Conservation (phyloP, 1,139 yeast genomes). For the Sugiyamaella sp. region DNA sequence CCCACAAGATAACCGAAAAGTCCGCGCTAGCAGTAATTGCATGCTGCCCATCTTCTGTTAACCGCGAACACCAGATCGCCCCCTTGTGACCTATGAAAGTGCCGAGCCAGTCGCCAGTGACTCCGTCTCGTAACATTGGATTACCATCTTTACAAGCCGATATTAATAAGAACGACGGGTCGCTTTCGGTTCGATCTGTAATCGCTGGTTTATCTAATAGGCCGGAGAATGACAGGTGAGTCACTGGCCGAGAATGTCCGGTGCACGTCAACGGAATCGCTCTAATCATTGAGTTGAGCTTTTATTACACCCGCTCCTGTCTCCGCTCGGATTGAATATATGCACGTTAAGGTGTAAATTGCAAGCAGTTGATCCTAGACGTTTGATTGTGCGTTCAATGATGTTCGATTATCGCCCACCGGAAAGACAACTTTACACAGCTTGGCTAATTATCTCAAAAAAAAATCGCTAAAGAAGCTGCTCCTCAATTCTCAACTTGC, state of each 20-base stretch:
- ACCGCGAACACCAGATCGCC: conserved; percentile 44
- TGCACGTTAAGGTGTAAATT: neutral
- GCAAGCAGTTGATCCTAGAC: neutral
- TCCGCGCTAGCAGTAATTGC: conserved; percentile 46
- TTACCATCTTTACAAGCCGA: conserved; percentile 47
- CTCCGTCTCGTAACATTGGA: conserved; percentile 46
- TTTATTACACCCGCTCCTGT: neutral
- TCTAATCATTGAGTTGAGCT: conserved; percentile 28
- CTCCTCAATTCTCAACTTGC: too few relatives aligned
- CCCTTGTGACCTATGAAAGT: conserved; percentile 47
- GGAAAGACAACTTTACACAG: too few relatives aligned
- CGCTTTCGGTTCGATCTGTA: conserved; percentile 4
- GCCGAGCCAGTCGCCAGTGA: conserved; percentile 48
- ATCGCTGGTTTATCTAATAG: conserved; percentile 22
- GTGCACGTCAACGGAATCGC: conserved; percentile 44
- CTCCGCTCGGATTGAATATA: neutral
- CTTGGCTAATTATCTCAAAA: too few relatives aligned
- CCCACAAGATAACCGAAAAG: conserved; percentile 44
- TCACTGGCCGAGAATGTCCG: conserved; percentile 47
- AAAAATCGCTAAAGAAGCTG: too few relatives aligned
- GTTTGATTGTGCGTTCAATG: neutral
- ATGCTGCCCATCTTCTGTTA: conserved; percentile 36
- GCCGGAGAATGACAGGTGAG: conserved; percentile 42
- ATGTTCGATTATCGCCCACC: neutral
- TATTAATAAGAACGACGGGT: conserved; percentile 33